Evolutionary conservation across 78 protist species (phyloP).

Genomic region (Dictyostelium citrinum): DNA sequence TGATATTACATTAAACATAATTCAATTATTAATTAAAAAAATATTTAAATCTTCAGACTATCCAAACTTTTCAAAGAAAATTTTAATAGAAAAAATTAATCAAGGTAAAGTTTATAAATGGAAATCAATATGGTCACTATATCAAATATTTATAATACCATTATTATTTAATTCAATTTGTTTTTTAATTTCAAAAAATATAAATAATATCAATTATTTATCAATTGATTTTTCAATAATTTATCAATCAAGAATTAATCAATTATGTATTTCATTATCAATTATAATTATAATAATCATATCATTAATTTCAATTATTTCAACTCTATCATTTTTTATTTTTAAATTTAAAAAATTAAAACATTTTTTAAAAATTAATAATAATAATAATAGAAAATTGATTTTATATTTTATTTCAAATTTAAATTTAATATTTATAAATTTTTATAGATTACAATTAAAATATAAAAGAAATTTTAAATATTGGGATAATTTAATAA

Average conservation of each 20-base stretch:
- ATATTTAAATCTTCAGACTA: not conserved
- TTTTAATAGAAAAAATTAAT: not conserved
- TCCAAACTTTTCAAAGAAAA: not conserved
- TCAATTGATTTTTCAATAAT: not conserved
- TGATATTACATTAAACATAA: not conserved
- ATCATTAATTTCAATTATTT: not conserved
- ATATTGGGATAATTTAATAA: not conserved
- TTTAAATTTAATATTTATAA: not conserved
- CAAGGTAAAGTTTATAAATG: not conserved
- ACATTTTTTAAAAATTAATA: not conserved
- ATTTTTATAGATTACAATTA: not conserved
- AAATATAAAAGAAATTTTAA: not conserved
- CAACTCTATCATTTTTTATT: not conserved
- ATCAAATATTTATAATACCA: not conserved
- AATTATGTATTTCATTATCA: not conserved
- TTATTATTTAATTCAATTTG: not conserved
- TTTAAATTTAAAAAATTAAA: not conserved
- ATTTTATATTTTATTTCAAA: not conserved
- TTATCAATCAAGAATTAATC: not conserved
- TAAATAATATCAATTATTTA: not conserved
- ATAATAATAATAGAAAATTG: no score
- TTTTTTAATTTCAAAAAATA: not conserved
- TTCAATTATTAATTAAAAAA: no score
- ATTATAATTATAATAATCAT: not conserved
- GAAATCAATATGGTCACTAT: not conserved